Evolutionary conservation across 176 grass and related monocot species (phyloP).

Genomic region (Dactylis glomerata): DNA sequence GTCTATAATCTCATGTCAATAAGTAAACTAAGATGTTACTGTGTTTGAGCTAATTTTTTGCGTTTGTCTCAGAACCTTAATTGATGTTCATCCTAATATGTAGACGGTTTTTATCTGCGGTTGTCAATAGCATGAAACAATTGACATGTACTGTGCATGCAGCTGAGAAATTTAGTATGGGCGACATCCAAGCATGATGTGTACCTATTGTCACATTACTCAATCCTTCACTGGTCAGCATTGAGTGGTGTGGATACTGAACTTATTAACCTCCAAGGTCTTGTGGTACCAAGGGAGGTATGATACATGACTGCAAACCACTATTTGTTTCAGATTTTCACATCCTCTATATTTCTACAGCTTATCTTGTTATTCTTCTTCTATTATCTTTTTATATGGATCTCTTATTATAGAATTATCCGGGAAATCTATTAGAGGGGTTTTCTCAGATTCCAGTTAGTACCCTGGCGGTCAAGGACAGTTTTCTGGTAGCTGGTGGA

Average conservation of each 20-base stretch:
- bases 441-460: conserved; percentile 70
- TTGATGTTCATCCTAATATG: background rate
- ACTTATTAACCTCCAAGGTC: conserved; percentile 68
- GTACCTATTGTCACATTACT: conserved; percentile 57
- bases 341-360: background rate
- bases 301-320: background rate
- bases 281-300: conserved; percentile 67
- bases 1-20: conserved; percentile 8
- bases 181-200: conserved; percentile 81
- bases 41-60: conserved; percentile 14
- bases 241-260: conserved; percentile 44
- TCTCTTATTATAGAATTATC: conserved; percentile 54
- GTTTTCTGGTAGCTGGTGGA: conserved; percentile 71
- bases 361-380: background rate
- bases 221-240: conserved; percentile 74
- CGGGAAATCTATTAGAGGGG: conserved; percentile 56
- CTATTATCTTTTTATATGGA: conserved; percentile 21
- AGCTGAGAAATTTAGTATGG: conserved; percentile 89
- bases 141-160: conserved; percentile 28
- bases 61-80: background rate
- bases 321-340: background rate
- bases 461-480: conserved; percentile 69
- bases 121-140: conserved; percentile 9
- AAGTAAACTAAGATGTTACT: conserved; percentile 1
- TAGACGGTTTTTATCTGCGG: background rate